phyloP scores from a whole-genome alignment of 306 rosid species.

The Vicia villosa region DNA sequence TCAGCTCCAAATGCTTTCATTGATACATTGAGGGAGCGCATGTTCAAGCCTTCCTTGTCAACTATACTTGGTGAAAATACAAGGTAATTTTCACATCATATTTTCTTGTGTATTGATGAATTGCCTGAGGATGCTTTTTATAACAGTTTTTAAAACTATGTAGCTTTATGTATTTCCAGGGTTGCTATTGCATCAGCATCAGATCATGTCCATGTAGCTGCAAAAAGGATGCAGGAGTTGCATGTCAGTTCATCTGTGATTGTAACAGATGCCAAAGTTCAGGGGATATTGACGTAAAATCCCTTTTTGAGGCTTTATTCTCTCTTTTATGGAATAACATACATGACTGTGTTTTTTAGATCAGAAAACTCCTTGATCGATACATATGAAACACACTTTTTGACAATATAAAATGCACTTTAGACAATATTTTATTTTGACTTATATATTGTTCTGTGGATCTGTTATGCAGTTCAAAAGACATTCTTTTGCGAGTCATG shows the following conservation, averaged over 20 bases:
- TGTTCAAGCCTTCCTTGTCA: constrained; percentile 91
- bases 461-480: constrained; percentile 76
- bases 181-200: constrained; percentile 79
- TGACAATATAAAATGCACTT: constrained; percentile 8
- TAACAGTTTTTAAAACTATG: constrained; percentile 50
- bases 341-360: constrained; percentile 2
- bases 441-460: constrained; percentile 34
- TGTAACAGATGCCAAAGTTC: constrained; percentile 68
- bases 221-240: constrained; percentile 83
- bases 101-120: constrained; percentile 33
- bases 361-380: constrained; percentile 23
- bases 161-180: constrained; percentile 67
- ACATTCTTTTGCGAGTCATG: constrained; percentile 91
- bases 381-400: constrained; percentile 22
- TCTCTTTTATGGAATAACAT: constrained; percentile 29
- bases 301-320: constrained; percentile 27
- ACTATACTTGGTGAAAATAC: constrained; percentile 68
- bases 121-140: constrained; percentile 27
- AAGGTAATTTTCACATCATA: constrained; percentile 55
- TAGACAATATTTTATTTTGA: constrained; percentile 11
- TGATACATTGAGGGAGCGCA: constrained; percentile 91
- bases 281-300: constrained; percentile 86
- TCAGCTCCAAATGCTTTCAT: constrained; percentile 83
- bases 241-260: constrained; percentile 75
- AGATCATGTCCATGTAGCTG: constrained; percentile 82